phyloP scores from a whole-genome alignment of 2,329 filamentous ascomycete genomes.

The Penicillium decumbens region DNA sequence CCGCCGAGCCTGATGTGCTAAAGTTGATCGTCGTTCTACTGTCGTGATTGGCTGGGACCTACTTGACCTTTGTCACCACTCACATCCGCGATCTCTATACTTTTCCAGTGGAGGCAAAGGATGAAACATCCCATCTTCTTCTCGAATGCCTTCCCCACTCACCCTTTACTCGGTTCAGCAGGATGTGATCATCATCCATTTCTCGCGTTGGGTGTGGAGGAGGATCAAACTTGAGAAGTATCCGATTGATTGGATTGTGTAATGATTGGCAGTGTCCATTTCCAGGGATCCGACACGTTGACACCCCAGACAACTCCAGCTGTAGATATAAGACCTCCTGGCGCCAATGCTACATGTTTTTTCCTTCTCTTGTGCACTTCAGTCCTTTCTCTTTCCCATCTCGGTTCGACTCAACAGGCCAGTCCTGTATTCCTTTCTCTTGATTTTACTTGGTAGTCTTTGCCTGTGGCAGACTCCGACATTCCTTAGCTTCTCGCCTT shows the following conservation, averaged over 20 bases:
- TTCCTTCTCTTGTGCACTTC: conserved; percentile 21
- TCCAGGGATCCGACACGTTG: not conserved
- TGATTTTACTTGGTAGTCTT: conserved; percentile 24
- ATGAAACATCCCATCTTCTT: conserved; percentile 20
- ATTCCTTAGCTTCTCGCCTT: conserved; percentile 21
- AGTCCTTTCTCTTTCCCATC: conserved; percentile 17
- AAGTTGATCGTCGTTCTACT: conserved; percentile 10
- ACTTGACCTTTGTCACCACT: conserved; percentile 8
- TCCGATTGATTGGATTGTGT: conserved; percentile 18
- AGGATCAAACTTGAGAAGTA: conserved; percentile 13
- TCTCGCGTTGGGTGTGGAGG: conserved; percentile 4
- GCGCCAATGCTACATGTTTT: conserved; percentile 12
- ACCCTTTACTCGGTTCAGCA: not conserved
- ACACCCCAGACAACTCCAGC: not conserved
- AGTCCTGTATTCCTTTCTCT: conserved; percentile 35
- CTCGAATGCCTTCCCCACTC: conserved; percentile 7
- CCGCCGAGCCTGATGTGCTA: conserved; percentile 11
- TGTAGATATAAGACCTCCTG: conserved; percentile 21
- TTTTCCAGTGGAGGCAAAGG: not conserved
- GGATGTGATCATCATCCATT: conserved; percentile 2
- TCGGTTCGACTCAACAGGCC: conserved; percentile 32
- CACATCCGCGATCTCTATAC: conserved; percentile 1
- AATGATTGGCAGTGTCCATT: conserved; percentile 2
- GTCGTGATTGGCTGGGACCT: conserved; percentile 13
- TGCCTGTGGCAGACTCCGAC: conserved; percentile 34